Percentiles rank a stretch among this genome's conserved stretches.
phyloP scores from a whole-genome alignment of 2,329 filamentous ascomycete species.

The Calycina herbarum region DNA sequence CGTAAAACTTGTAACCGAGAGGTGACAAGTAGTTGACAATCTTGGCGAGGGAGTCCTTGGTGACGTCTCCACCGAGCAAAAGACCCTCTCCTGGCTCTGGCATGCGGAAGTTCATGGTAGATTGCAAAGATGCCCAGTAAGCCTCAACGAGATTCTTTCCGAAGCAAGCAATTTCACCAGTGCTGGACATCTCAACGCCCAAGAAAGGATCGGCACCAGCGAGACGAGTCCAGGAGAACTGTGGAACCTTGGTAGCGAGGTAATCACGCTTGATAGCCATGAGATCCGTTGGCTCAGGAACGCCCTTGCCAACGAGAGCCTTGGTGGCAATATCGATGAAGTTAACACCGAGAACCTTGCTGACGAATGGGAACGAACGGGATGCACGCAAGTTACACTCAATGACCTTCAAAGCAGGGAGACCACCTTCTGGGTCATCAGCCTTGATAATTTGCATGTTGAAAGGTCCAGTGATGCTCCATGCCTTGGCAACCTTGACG shows the following conservation, averaged over 20 bases:
- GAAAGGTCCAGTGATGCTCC: slow-evolving; percentile 97
- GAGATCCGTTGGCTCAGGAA: slow-evolving; percentile 81
- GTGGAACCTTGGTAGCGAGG: slow-evolving; percentile 94
- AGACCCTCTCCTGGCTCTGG: slow-evolving; percentile 94
- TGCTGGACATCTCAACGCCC: slow-evolving; percentile 95
- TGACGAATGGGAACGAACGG: slow-evolving; percentile 96
- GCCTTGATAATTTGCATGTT: slow-evolving; percentile 99
- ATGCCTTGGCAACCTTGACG: slow-evolving; percentile 92
- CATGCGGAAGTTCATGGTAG: slow-evolving; percentile 98
- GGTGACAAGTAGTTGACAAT: slow-evolving; percentile 86
- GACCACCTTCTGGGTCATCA: slow-evolving; percentile 70
- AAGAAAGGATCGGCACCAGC: slow-evolving; percentile 97
- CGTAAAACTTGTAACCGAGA: slow-evolving; percentile 92
- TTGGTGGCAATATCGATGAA: slow-evolving; percentile 96
- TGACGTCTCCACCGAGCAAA: slow-evolving; percentile 83
- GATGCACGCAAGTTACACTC: slow-evolving; percentile 98
- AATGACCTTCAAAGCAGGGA: slow-evolving; percentile 86
- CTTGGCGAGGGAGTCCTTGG: slow-evolving; percentile 67
- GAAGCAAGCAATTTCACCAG: slow-evolving; percentile 98
- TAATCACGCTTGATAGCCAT: slow-evolving; percentile 91
- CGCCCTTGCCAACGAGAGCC: slow-evolving; percentile 80
- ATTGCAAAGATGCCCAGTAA: slow-evolving; percentile 96
- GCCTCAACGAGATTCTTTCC: slow-evolving; percentile 94
- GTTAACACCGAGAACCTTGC: slow-evolving; percentile 94
- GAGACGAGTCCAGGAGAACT: slow-evolving; percentile 98